Base-by-base conservation (phyloP, 2,329 filamentous ascomycete species). In the Diaporthe amygdali region DNA sequence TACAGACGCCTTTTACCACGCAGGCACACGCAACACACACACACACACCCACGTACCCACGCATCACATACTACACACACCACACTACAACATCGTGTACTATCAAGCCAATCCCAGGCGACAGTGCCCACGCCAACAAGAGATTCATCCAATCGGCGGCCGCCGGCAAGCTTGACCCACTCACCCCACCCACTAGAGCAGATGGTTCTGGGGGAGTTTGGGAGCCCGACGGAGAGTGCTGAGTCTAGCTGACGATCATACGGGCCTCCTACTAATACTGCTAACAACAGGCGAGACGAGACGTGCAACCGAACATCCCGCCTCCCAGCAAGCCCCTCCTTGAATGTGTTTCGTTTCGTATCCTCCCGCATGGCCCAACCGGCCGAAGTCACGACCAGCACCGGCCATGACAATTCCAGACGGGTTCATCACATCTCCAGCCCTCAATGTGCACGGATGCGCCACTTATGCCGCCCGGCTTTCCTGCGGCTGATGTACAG, bases 361-460 rank as follows among this genome's bases (percentile, higher is more conserved):
- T 37, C 59, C 59, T 49, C n/a, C 59, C 25, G 9, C 44, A 15
- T 30, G 12, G 12, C 59, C 30, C 59, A 9, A n/a, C 59, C 44
- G 27, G 59, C 59, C 59, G 59, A 64, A 8, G 46, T 17, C 41
- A 37, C 59, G n/a, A 34, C 30, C 59, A 37, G 27, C 41, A 25
- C 34, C 41, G 41, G 12, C 25, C 41, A 37, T 47, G 59, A 47
- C 41, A 25, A 46, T 34, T 47, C 59, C 59, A 64, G 44, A 64
- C 44, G 44, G 37, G 59, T 64, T 64, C 59, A 49, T 64, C 59
- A 64, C 59, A 64, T 49, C 59, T 64, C 44, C 59, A 64, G 59
- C 59, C 41, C 44, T 34, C 27, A 49, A 8, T 3, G 59, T 64
- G 59, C 59, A 64, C 59, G 44, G 59, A 37, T 64, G 59, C 30